Conservation (phyloP, 73 alveolate species). For the Tetrahymena elliotti region DNA sequence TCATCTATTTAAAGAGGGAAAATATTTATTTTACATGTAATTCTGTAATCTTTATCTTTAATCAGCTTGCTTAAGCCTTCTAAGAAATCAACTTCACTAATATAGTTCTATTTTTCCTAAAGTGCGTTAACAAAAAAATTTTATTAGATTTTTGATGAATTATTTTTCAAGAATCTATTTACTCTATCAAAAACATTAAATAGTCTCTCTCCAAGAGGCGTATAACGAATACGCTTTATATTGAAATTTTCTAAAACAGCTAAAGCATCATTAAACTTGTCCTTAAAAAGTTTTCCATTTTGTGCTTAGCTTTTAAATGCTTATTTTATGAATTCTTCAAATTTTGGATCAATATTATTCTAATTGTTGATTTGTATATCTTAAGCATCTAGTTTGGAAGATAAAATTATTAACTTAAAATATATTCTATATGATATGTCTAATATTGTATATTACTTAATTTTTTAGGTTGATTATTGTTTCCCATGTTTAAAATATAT, state of each 20-base stretch:
- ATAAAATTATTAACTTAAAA: neutral
- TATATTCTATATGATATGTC: neutral
- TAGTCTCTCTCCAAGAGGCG: conserved; percentile 32
- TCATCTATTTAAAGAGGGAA: neutral
- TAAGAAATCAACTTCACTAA: neutral
- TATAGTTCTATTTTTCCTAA: neutral
- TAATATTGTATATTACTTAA: neutral
- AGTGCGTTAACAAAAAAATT: neutral
- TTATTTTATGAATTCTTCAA: conserved; percentile 22
- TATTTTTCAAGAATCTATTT: neutral
- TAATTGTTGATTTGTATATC: neutral
- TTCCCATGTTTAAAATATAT: neutral
- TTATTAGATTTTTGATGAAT: neutral
- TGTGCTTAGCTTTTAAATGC: conserved; percentile 3
- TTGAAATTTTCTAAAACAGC: conserved; percentile 18
- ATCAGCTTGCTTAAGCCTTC: neutral
- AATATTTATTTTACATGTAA: neutral
- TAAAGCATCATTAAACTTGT: conserved; percentile 33
- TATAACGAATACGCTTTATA: conserved; percentile 13
- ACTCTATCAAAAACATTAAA: conserved; percentile 14
- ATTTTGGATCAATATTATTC: neutral
- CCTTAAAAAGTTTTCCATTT: conserved; percentile 15
- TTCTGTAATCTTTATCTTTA: neutral
- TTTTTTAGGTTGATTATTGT: neutral
- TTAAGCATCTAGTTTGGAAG: neutral